Base-by-base conservation (phyloP, 768 basidiomycete species). In the Grammothele lineata region DNA sequence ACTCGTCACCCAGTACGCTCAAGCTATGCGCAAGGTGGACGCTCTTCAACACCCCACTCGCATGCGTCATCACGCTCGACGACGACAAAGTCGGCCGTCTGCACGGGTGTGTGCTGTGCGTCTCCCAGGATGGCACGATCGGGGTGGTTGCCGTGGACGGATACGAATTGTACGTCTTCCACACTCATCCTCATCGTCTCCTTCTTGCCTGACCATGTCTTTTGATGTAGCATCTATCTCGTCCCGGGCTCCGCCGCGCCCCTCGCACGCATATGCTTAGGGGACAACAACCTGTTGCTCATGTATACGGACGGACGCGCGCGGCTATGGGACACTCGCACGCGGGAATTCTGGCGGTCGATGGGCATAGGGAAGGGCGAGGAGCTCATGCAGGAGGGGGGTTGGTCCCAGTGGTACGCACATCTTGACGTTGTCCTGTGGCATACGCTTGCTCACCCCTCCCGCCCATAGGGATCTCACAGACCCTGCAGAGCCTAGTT, bases 311-410 rank as follows among this genome's bases (percentile, higher is more conserved):
- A 88, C 51, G 81, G 78, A 2, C 78, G 83, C 44, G 89, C 87
- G 1, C 73, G 96, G 34, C 66, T 94, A 2, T 99, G 96, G 92
- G 90, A 97, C 57, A 69, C 84, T 14, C 78, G 80, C 51, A 86
- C 83, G 0, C 76, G 77, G 47, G 93, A 96, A 57, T 85, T 98
- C 56, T 78, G 91, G 75, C 70, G 95, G 40, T 88, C 92, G 0
- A 89, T 89, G 77, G 74, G 74, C 5, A 55, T 71, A 7, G 85
- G 85, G 34, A 92, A 87, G 59, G 91, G 85, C 0, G 77, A 80
- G 40, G 91, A 92, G 40, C 70, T 92, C 46, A 57, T 95, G 4
- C 62, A 60, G 2, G 76, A 87, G 59, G 83, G 85, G 0, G 78
- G 77, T 1, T 98, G 94, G 95, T 64, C 66, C 15, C 74, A 81